phyloP scores from a whole-genome alignment of 176 grass and related monocot species.

The Bothriochloa decipiens region DNA sequence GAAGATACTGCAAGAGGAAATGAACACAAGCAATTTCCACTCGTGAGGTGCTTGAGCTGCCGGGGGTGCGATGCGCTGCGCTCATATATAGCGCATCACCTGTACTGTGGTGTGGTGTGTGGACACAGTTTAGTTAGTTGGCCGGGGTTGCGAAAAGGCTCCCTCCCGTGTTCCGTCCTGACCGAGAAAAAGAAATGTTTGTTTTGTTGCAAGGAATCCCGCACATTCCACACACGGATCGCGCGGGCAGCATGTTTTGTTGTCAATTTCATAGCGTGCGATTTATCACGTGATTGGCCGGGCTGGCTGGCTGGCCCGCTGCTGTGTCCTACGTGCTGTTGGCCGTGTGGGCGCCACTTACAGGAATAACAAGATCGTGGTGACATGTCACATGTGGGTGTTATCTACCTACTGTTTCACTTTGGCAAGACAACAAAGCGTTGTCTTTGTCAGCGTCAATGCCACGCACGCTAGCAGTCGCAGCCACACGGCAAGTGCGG shows the following conservation, averaged over 20 bases:
- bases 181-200: not conserved
- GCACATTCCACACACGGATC: not conserved
- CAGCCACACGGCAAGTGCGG: not conserved
- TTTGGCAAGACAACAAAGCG: constrained; percentile 5
- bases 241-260: no score
- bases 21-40: not conserved
- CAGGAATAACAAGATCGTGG: not conserved
- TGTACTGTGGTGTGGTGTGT: not conserved
- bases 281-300: no score
- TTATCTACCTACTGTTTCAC: not conserved
- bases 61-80: no score
- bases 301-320: not conserved
- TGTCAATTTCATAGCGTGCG: no score
- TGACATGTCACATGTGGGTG: constrained; percentile 13
- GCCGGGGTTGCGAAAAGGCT: no score
- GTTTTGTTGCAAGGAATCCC: not conserved
- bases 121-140: not conserved
- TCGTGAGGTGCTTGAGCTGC: not conserved
- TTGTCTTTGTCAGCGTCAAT: not conserved
- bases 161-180: no score
- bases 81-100: not conserved
- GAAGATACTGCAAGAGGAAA: not conserved
- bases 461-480: not conserved
- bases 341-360: constrained; percentile 12
- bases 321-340: not conserved